Conservation (phyloP, 108 stramenopile species). For the Skeletonema potamos region DNA sequence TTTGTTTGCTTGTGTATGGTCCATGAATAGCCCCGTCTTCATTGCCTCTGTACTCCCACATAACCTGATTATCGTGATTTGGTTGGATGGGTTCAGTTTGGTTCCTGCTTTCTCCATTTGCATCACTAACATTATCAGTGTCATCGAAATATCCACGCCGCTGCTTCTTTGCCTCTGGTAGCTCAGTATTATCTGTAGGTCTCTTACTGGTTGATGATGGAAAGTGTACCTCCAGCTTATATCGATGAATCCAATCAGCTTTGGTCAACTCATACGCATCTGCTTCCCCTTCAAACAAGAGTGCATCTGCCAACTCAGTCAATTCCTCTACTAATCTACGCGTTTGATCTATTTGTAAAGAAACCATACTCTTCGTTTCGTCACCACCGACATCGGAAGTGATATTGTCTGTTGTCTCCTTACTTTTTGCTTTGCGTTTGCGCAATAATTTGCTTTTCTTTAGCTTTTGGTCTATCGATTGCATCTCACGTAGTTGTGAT, state of each 20-base stretch:
- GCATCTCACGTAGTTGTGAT: constrained; percentile 24
- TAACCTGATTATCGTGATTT: background rate
- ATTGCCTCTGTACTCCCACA: constrained; percentile 77
- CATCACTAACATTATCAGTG: background rate
- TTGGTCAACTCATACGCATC: constrained; percentile 69
- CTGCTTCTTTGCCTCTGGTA: constrained; percentile 21
- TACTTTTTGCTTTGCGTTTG: constrained; percentile 38
- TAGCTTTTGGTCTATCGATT: constrained; percentile 12
- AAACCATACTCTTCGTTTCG: constrained; percentile 8
- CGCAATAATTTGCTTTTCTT: constrained; percentile 24
- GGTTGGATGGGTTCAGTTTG: background rate
- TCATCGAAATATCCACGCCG: constrained; percentile 34
- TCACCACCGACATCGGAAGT: background rate
- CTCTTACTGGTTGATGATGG: constrained; percentile 6
- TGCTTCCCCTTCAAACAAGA: constrained; percentile 67
- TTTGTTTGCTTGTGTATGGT: constrained; percentile 78
- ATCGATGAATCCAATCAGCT: constrained; percentile 50
- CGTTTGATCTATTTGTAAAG: constrained; percentile 25
- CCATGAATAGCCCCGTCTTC: constrained; percentile 76
- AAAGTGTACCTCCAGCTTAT: constrained; percentile 20
- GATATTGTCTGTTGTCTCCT: background rate
- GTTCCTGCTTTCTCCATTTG: constrained; percentile 4
- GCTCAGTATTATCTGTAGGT: background rate
- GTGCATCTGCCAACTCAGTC: constrained; percentile 66
- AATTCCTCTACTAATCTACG: constrained; percentile 54